These are phyloP conservation scores for Lobosporangium transversale DNA, from an alignment of 192 early-diverging fungal species.

Conservation along the genomic window DNA sequence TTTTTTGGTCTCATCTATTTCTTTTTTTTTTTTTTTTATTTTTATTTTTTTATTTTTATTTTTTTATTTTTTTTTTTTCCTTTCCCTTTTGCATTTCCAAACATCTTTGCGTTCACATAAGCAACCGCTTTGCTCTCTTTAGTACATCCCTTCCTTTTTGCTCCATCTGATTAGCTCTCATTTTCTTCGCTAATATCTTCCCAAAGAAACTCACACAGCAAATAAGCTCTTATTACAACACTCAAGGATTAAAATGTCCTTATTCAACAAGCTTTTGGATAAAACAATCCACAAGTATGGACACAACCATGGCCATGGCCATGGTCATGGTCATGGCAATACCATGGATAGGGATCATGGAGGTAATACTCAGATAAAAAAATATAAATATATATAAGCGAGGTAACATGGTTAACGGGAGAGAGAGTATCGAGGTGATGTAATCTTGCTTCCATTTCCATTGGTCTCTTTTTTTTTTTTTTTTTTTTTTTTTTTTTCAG, in stretches of 20 bases:
- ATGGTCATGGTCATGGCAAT: slow-evolving; percentile 2
- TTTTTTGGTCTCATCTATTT: neutral
- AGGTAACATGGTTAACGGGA: slow-evolving; percentile 18
- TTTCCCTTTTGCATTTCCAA: neutral
- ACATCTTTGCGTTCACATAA: neutral
- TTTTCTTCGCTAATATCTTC: no score
- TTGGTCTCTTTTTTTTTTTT: neutral
- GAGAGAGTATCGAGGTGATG: neutral
- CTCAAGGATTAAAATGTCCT: no score
- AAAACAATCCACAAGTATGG: slow-evolving; percentile 34
- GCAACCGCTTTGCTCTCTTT: no score
- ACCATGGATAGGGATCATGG: slow-evolving; percentile 18
- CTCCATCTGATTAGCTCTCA: neutral
- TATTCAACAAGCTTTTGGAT: slow-evolving; percentile 42
- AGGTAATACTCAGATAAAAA: no score
- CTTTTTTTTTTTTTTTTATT: neutral
- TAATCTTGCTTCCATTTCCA: neutral
- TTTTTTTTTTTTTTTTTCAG: neutral
- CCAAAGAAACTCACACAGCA: no score
- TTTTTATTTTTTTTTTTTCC: neutral
- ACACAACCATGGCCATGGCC: no score
- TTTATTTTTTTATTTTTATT: neutral
- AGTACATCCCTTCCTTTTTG: neutral
- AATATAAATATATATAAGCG: no score
- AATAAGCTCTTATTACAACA: neutral